These are phyloP conservation scores for Euphrasia confusa DNA, from an alignment of 257 asterid species.

Conservation along the genomic window DNA sequence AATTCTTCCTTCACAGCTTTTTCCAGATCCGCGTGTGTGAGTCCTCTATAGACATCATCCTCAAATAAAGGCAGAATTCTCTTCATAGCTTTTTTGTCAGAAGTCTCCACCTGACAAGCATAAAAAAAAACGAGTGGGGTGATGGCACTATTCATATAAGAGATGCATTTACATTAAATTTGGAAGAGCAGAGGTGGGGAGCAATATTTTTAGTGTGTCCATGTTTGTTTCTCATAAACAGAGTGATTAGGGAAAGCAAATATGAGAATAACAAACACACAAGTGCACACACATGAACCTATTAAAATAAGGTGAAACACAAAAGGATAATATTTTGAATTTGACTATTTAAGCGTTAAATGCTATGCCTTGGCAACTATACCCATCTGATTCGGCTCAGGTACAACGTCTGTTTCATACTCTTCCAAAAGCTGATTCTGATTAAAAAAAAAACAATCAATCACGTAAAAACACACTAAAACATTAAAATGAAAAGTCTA, in stretches of 20 bases:
- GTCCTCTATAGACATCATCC: conserved; percentile 56
- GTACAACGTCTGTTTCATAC: conserved; percentile 60
- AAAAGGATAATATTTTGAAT: neutral
- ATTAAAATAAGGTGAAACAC: neutral
- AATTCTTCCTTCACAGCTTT: conserved; percentile 82
- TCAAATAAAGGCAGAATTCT: conserved; percentile 63
- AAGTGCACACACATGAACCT: neutral
- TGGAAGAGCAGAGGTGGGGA: too few species aligned
- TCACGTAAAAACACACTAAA: too few species aligned
- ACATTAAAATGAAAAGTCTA: too few species aligned
- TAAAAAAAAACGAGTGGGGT: neutral
- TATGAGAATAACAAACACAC: too few species aligned
- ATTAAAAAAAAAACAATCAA: neutral
- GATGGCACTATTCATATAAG: neutral
- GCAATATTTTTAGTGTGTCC: too few species aligned
- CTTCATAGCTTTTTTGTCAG: conserved; percentile 81
- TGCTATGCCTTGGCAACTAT: conserved; percentile 67
- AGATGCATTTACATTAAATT: too few species aligned
- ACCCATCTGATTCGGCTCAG: conserved; percentile 58
- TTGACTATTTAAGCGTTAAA: neutral
- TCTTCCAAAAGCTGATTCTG: conserved; percentile 69
- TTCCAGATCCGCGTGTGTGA: conserved; percentile 56
- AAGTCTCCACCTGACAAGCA: conserved; percentile 41
- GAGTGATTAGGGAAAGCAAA: neutral
- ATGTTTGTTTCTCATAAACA: neutral